Evolutionary conservation across 2,329 filamentous ascomycete species (phyloP).

Genomic region (Boeremia lycopersici): DNA sequence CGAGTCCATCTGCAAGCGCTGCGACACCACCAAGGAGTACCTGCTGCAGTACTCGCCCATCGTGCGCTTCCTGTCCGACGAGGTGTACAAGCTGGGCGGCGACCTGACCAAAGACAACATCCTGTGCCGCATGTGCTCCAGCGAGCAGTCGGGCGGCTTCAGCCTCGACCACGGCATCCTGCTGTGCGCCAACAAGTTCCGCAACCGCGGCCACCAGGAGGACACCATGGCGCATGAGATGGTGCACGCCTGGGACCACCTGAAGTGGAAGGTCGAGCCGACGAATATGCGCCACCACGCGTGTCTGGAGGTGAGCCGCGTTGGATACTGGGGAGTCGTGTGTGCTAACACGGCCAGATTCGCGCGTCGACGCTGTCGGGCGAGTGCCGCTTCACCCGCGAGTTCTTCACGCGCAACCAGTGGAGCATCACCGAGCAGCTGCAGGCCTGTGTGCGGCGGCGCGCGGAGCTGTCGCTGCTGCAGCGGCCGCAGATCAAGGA

Average conservation of each 20-base stretch:
- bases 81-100: conserved; percentile 79
- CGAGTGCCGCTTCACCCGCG: conserved; percentile 88
- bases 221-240: conserved; percentile 97
- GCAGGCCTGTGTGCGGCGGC: conserved; percentile 84
- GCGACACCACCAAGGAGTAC: conserved; percentile 83
- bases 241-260: conserved; percentile 94
- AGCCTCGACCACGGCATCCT: conserved; percentile 84
- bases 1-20: conserved; percentile 76
- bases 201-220: conserved; percentile 80
- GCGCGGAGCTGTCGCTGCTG: conserved; percentile 81
- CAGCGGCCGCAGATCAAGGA: conserved; percentile 81
- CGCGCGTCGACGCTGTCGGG: conserved; percentile 90
- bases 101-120: conserved; percentile 76
- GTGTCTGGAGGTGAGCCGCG: conserved; percentile 77
- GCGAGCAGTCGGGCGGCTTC: conserved; percentile 80
- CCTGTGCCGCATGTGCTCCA: conserved; percentile 78
- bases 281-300: conserved; percentile 84
- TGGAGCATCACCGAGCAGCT: conserved; percentile 91
- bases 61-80: conserved; percentile 84
- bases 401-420: conserved; percentile 83
- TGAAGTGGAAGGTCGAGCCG: conserved; percentile 90
- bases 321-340: background rate
- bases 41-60: conserved; percentile 82
- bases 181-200: conserved; percentile 90
- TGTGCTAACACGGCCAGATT: conserved; percentile 59